Evolutionary conservation across 202 grass and related monocot genomes (phyloP), one percentile per base, ranked within the genome.

Genomic region (Zoysia matrella): DNA sequence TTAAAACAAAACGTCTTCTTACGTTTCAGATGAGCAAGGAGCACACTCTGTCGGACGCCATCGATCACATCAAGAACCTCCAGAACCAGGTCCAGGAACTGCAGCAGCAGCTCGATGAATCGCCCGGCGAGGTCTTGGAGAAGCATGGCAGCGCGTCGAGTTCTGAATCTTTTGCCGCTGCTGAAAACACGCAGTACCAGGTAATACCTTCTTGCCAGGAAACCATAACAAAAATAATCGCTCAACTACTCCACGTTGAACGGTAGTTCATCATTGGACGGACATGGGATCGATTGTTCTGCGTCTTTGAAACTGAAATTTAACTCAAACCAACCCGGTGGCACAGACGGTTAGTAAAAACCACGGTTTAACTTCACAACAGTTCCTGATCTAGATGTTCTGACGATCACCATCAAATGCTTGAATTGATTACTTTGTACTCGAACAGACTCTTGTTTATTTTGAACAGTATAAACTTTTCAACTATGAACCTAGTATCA

Each of bases 11-110:
- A n/a, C n/a, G n/a, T n/a, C n/a, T n/a, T n/a, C 1, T 73, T 49
- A 0, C 79, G 48, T 12, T 80, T 11, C 78, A 97, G 94, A 94
- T 97, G 94, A 94, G 91, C 77, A 97, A 94, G 83, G 94, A 94
- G 48, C 88, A 87, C 39, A 92, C 94, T 11, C 76, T 97, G 65
- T 64, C 84, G 0, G 94, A 94, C 44, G 94, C 94, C 2, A 97
- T 97, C 36, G 87, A 91, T n/a, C 77, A 88, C 57, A 97, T 97
- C 80, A 87, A 90, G 77, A 84, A 90, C 52, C 87, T 97, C 49
- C 89, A 94, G 77, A 93, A 92, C 57, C 69, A 94, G 73, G 85
- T 88, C 45, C 75, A 75, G 22, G 89, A 97, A 15, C 90, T 97
- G 80, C 89, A 97, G 86, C 78, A 50, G 8, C 84, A 90, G 85